Base-by-base conservation (phyloP, 192 early-diverging fungal species). In the Bifiguratus adelaidae region DNA sequence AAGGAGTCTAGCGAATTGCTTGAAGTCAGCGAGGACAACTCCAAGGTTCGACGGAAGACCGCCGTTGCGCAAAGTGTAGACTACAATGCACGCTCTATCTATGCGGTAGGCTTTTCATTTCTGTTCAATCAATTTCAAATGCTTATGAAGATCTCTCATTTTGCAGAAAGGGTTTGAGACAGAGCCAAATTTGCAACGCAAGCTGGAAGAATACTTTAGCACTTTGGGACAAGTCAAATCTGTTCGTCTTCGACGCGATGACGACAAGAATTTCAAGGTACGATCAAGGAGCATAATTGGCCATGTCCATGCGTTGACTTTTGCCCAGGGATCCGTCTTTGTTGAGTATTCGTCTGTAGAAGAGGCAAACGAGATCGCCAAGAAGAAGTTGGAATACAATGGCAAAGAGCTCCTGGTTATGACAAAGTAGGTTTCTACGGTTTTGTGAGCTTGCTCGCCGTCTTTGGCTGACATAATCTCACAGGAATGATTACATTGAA, bases 1-100 rank as follows among this genome's bases (percentile, higher is more conserved):
- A 59, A 65, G 22, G 67, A 70, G 53, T 76, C 63, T n/a, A 52
- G 57, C 29, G 55, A 61, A 13, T 19, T 79, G 46, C 49, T 77
- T 22, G 74, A 81, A 55, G 63, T 81, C 13, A 69, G 63, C 51
- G 76, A 62, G 8, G 58, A 64, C 33, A 57, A 52, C 5, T 34
- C 53, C 2, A 61, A 66, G 12, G 63, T 81, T 23, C 66, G 77
- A 55, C 62, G 75, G 47, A 73, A 66, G 52, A 51, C 50, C 1
- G 34, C 41, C 2, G 7, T 77, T 3, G 55, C 50, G 9, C 48
- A 52, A 4, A 20, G 38, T n/a, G 50, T 65, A 15, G 71, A 73
- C 37, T 42, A 44, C 13, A 47, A 53, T 52, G 41, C 42, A 12
- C 58, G 68, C 49, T 58, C 55, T 29, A 77, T 81, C 37, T 77